Evolutionary conservation across 495 filamentous ascomycete species (phyloP).

Genomic region (Lasiosphaeria hispida): DNA sequence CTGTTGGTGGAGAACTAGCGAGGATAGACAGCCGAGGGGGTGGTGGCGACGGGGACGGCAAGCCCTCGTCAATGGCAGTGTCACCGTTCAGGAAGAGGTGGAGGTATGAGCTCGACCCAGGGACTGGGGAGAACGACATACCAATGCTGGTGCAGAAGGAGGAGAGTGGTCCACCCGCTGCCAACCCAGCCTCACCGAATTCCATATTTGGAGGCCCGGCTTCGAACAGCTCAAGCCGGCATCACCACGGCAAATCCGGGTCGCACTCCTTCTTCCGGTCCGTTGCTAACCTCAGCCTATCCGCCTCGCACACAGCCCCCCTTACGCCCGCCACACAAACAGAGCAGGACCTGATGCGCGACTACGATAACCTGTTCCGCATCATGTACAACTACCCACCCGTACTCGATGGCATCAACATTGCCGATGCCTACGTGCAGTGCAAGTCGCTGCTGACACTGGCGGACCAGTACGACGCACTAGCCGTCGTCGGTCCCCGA

Average conservation of each 20-base stretch:
- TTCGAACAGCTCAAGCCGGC: slow-evolving; percentile 26
- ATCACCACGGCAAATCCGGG: slow-evolving; percentile 34
- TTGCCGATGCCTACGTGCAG: slow-evolving; percentile 85
- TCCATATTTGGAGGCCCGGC: slow-evolving; percentile 44
- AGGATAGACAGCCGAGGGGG: slow-evolving; percentile 28
- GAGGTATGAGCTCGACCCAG: slow-evolving; percentile 84
- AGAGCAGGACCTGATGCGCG: slow-evolving; percentile 70
- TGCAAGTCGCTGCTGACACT: slow-evolving; percentile 82
- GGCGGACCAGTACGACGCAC: slow-evolving; percentile 88
- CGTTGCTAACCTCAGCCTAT: slow-evolving; percentile 72
- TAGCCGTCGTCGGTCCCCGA: slow-evolving; percentile 81
- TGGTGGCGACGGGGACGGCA: slow-evolving; percentile 14
- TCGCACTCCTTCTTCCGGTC: slow-evolving; percentile 79
- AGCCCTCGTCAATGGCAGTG: slow-evolving; percentile 13
- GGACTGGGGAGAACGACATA: slow-evolving; percentile 69
- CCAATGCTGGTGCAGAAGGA: slow-evolving; percentile 88
- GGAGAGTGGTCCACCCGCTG: slow-evolving; percentile 25
- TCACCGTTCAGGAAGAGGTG: slow-evolving; percentile 59
- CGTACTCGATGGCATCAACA: slow-evolving; percentile 74
- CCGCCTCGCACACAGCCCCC: slow-evolving; percentile 19
- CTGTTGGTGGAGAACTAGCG: slow-evolving; percentile 30
- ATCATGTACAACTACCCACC: slow-evolving; percentile 92
- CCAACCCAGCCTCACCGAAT: slow-evolving; percentile 19
- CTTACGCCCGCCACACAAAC: slow-evolving; percentile 46
- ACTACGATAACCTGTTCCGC: slow-evolving; percentile 91